Percentiles rank a stretch among this genome's conserved stretches.
Evolutionary conservation across 352 stramenopile genomes (phyloP).

Genomic region (Phytopythium cucurbitacearum): DNA sequence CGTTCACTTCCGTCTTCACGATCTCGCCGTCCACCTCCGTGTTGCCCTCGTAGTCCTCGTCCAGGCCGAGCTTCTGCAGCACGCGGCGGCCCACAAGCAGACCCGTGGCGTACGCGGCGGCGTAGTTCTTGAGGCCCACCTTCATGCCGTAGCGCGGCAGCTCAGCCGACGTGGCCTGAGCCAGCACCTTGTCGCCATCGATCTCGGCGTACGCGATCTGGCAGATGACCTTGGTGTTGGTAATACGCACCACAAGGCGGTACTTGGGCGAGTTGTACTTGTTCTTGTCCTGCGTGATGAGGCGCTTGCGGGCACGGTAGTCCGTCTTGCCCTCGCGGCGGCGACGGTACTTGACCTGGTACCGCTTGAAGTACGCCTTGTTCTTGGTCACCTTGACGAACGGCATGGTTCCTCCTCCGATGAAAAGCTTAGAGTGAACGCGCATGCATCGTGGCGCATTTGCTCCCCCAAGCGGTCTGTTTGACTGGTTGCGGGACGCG

Average conservation of each 20-base stretch:
- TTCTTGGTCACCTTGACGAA: constrained; percentile 99
- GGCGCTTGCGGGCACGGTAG: constrained; percentile 98
- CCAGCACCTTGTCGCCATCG: constrained; percentile 97
- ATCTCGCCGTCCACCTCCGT: constrained; percentile 95
- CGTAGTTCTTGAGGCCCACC: constrained; percentile 99
- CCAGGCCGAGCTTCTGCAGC: constrained; percentile 97
- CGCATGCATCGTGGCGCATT: neutral
- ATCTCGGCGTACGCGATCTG: constrained; percentile 99
- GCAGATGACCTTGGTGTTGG: constrained; percentile 96
- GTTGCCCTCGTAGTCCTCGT: constrained; percentile 97
- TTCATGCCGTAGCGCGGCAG: constrained; percentile 95
- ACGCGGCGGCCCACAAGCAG: constrained; percentile 94
- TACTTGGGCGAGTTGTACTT: constrained; percentile 99
- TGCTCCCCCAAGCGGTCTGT: neutral
- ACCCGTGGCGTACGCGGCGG: constrained; percentile 97
- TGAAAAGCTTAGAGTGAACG: constrained; percentile 27
- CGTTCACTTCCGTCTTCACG: constrained; percentile 93
- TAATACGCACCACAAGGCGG: constrained; percentile 94
- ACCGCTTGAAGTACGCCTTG: constrained; percentile 99
- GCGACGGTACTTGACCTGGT: constrained; percentile 98
- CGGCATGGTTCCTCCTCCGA: constrained; percentile 53
- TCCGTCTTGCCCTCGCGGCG: constrained; percentile 99
- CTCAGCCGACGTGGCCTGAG: constrained; percentile 94
- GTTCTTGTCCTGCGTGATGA: constrained; percentile 99
- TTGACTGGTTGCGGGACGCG: constrained; percentile 14